Evolutionary conservation across 257 asterid species (phyloP).

Genomic region (Handroanthus guayacan): DNA sequence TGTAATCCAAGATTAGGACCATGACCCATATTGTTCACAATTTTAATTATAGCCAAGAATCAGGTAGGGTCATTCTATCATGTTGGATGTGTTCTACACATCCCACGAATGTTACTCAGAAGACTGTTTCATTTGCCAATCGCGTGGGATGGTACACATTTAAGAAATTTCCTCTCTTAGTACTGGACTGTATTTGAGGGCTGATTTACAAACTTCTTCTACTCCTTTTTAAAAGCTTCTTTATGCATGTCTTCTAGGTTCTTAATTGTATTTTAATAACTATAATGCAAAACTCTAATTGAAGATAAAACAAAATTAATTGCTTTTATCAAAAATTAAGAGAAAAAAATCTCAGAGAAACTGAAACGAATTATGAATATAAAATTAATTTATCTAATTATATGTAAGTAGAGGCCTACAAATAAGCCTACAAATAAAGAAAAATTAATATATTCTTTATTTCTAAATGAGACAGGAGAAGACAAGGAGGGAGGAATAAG

Average conservation of each 20-base stretch:
- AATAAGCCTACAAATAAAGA: too few species aligned
- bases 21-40: conserved; percentile 12
- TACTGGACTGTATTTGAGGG: background rate
- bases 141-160: background rate
- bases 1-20: background rate
- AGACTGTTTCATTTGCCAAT: background rate
- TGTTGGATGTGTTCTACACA: background rate
- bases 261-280: background rate
- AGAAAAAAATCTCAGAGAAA: background rate
- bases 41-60: background rate
- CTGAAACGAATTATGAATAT: background rate
- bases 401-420: too few species aligned
- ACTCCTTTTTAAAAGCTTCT: background rate
- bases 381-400: too few species aligned
- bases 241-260: conserved; percentile 12
- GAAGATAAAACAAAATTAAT: background rate
- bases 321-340: background rate
- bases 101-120: background rate
- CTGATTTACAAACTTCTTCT: background rate
- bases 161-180: background rate
- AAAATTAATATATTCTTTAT: background rate
- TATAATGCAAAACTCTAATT: background rate
- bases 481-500: conserved; percentile 4
- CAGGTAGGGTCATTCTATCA: background rate
- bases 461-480: conserved; percentile 18